Percentiles rank a stretch among this genome's conserved stretches.
Conservation (phyloP, 2,329 filamentous ascomycete genomes). For the Pseudopyrenochaeta lycopersici region DNA sequence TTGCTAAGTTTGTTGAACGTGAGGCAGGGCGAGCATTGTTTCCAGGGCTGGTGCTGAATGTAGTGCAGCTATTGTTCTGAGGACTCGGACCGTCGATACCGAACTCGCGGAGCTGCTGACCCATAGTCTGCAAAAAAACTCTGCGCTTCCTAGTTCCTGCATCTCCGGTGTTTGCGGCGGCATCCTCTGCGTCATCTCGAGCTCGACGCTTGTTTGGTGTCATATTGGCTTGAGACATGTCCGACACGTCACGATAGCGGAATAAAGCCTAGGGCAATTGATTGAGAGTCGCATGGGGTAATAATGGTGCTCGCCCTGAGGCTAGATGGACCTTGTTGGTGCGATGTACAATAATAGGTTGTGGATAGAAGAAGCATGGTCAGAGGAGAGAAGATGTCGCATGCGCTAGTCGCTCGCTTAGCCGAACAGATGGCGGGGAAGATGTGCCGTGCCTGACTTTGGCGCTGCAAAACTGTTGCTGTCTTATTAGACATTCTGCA, state of each 20-base stretch:
- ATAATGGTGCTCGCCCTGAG: too few relatives aligned
- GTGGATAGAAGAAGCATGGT: too few relatives aligned
- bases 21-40: conserved; percentile 13
- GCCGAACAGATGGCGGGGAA: too few relatives aligned
- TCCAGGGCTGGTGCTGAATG: conserved; percentile 26
- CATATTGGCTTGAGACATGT: conserved; percentile 24
- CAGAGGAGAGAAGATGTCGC: too few relatives aligned
- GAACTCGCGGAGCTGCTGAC: conserved; percentile 35
- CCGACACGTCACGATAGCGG: too few relatives aligned
- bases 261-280: neutral
- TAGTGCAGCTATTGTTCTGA: conserved; percentile 22
- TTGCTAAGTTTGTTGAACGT: conserved; percentile 4
- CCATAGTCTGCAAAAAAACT: conserved; percentile 36
- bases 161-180: conserved; percentile 7
- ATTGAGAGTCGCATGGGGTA: too few relatives aligned
- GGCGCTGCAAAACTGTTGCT: too few relatives aligned
- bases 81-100: conserved; percentile 31
- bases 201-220: conserved; percentile 27
- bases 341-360: too few relatives aligned
- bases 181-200: conserved; percentile 12
- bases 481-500: too few relatives aligned
- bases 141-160: conserved; percentile 23
- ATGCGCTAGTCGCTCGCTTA: too few relatives aligned
- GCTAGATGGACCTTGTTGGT: too few relatives aligned
- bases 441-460: too few relatives aligned